Conservation (phyloP, 257 asterid genomes). For the Nyctanthes arbortristis region DNA sequence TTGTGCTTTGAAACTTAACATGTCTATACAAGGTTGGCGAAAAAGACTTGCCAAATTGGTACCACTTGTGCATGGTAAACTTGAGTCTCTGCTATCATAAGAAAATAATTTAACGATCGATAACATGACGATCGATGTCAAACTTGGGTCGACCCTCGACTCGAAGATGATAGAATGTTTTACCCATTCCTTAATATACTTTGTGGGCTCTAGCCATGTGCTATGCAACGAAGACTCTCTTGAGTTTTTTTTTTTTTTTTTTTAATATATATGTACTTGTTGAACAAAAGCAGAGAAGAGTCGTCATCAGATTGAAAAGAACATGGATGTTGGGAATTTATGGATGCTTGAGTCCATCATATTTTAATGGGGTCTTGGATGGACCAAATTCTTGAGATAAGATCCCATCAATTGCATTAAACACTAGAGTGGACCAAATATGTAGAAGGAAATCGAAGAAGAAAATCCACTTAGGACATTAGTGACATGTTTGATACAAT, state of each 20-base stretch:
- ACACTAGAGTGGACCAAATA: constrained; percentile 11
- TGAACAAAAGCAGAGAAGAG: constrained; percentile 50
- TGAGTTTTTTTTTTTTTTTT: too few species aligned
- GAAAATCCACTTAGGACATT: too few species aligned
- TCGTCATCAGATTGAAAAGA: constrained; percentile 58
- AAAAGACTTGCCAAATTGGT: not conserved
- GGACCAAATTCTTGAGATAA: constrained; percentile 41
- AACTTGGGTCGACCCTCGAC: too few species aligned
- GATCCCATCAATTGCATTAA: not conserved
- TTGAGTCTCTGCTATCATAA: too few species aligned
- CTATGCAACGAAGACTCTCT: constrained; percentile 48
- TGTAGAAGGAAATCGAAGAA: not conserved
- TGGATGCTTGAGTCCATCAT: constrained; percentile 58
- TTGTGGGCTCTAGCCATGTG: constrained; percentile 71
- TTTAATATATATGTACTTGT: constrained; percentile 45
- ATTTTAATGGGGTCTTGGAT: constrained; percentile 55
- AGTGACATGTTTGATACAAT: too few species aligned
- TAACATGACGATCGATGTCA: too few species aligned
- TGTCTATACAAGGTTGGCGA: constrained; percentile 28
- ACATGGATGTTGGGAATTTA: constrained; percentile 55
- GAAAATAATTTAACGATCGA: too few species aligned
- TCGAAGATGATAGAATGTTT: not conserved
- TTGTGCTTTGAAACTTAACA: constrained; percentile 38
- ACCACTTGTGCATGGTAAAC: not conserved
- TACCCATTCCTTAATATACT: not conserved